Percentiles rank a stretch among this genome's conserved stretches.
Conservation (phyloP, 208 protist genomes). For the Trichomonas tenax region DNA sequence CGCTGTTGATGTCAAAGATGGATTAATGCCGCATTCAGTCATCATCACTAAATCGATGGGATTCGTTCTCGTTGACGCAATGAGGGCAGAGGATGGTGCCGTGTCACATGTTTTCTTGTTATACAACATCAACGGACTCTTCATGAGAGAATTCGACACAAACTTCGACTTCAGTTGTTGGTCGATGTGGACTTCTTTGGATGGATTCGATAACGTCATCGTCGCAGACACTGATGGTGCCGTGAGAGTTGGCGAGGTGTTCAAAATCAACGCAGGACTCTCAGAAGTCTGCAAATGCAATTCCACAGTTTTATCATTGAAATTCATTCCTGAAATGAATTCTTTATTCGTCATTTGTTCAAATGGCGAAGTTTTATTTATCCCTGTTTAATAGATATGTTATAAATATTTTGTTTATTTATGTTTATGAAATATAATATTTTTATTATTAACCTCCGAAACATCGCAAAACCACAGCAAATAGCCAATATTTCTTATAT, state of each 20-base stretch:
- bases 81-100: not conserved
- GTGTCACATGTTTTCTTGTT: not conserved
- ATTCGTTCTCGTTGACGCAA: not conserved
- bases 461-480: no score
- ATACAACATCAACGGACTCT: not conserved
- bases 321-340: not conserved
- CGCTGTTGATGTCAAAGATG: not conserved
- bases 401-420: not conserved
- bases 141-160: not conserved
- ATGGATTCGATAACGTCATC: not conserved
- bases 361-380: not conserved
- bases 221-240: not conserved
- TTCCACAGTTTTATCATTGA: not conserved
- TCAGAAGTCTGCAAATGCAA: not conserved
- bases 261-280: not conserved
- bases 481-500: no score
- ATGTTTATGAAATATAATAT: no score
- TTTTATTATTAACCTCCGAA: no score
- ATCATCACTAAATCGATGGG: not conserved
- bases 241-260: not conserved
- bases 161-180: not conserved
- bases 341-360: not conserved
- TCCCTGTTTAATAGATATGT: not conserved
- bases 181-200: not conserved
- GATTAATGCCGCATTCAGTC: not conserved